Conservation (phyloP, 805 yeast genomes). For the Yamadazyma paraphyllophila region DNA sequence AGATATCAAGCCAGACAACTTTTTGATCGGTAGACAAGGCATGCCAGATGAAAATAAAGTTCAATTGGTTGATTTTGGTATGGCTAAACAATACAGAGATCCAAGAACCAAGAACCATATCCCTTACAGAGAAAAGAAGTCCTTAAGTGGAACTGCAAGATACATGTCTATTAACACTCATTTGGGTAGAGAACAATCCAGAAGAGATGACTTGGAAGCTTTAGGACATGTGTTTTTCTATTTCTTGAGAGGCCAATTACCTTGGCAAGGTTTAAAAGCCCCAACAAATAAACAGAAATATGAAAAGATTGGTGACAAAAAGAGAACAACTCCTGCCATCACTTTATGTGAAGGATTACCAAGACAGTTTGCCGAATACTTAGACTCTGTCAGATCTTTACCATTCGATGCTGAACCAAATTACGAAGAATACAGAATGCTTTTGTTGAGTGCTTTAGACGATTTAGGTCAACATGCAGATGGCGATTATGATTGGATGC, state of each 20-base stretch:
- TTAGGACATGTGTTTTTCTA: constrained; percentile 96
- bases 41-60: constrained; percentile 81
- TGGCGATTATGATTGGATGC: constrained; percentile 98
- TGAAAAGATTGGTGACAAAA: constrained; percentile 96
- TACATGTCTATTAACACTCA: constrained; percentile 98
- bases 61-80: constrained; percentile 93
- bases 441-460: constrained; percentile 58
- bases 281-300: constrained; percentile 97
- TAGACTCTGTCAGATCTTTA: constrained; percentile 82
- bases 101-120: constrained; percentile 94
- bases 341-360: constrained; percentile 90
- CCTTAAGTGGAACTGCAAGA: constrained; percentile 96
- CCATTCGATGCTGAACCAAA: constrained; percentile 94
- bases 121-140: constrained; percentile 94
- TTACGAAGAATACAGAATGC: constrained; percentile 68
- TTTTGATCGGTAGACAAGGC: constrained; percentile 86
- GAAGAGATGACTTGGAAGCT: constrained; percentile 95
- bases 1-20: constrained; percentile 97
- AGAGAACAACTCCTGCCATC: constrained; percentile 80
- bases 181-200: constrained; percentile 92
- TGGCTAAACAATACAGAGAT: constrained; percentile 98
- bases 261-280: constrained; percentile 99
- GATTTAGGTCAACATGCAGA: constrained; percentile 65
- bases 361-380: constrained; percentile 87
- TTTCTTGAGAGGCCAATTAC: constrained; percentile 88